Evolutionary conservation across 177 flowering plant species (phyloP), one percentile per base, ranked within the genome.

Genomic region (Vitis hybrid): DNA sequence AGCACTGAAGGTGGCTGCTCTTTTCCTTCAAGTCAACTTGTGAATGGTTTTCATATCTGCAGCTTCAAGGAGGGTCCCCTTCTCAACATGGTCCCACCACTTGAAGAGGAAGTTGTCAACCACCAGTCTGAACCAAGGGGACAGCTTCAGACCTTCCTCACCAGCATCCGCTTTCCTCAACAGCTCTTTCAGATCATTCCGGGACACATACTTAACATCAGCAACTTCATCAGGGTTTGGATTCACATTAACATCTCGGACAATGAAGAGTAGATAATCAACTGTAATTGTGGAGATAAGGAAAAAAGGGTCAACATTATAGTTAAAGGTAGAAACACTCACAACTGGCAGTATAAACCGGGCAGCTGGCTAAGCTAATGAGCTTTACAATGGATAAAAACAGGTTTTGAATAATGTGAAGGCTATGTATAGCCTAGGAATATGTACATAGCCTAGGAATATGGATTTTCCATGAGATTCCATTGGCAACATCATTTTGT

Each of bases 171-270:
- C 97, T 76, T 90, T 93, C 69, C 88, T 81, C 79, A 93, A 52
- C 58, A 95, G 79, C 86, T 91, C 99, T 71, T 83, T 90, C 87
- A 95, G 68, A 74, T 93, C 75, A 1, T 91, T 90, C 59, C 86
- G 85, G 74, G 82, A 86, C 64, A 95, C 90, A 24, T 95, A 93
- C 69, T 88, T 90, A n/a, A 85, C 72, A 68, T 85, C 93, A 7
- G 91, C 94, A 35, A 91, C 98, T 81, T 95, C 99, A 49, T 95
- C 98, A 0, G 99, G 98, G 72, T 95, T 95, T 15, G 98, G 96
- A 21, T 83, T 65, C 56, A 88, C 79, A 7, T 70, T 77, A 32
- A 93, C 97, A 73, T 93, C 99, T 20, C 89, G 82, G 10, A 95
- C 91, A n/a, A 90, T 93, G 83, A 95, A 95, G 58, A 95, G 96